These are phyloP conservation scores for Apiospora hydei DNA, from an alignment of 2,329 filamentous ascomycete genomes.

Conservation along the genomic window DNA sequence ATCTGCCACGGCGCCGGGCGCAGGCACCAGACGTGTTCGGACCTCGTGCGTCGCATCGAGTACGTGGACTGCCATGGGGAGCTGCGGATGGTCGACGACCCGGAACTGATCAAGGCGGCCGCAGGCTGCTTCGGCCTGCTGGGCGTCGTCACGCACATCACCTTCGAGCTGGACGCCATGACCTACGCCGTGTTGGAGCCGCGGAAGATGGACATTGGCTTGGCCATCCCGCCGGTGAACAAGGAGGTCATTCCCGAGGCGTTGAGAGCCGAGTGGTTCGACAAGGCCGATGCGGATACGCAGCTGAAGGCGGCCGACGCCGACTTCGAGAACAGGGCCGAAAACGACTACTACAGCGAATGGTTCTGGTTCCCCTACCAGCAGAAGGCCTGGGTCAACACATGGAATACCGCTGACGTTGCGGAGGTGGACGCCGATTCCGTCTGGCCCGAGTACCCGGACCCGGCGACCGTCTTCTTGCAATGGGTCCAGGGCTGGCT, in stretches of 20 bases:
- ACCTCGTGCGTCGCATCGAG: constrained; percentile 54
- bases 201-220: constrained; percentile 48
- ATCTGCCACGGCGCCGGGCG: constrained; percentile 57
- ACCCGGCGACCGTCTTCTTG: constrained; percentile 42
- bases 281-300: constrained; percentile 66
- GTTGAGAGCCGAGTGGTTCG: constrained; percentile 35
- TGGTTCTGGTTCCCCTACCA: constrained; percentile 61
- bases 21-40: constrained; percentile 51
- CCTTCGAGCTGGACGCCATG: constrained; percentile 55
- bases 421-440: constrained; percentile 34
- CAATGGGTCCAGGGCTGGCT: constrained; percentile 35
- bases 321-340: constrained; percentile 49
- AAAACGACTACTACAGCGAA: constrained; percentile 53
- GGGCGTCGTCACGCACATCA: constrained; percentile 57
- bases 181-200: constrained; percentile 54
- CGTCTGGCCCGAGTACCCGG: constrained; percentile 44
- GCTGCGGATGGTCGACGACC: constrained; percentile 48
- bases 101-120: constrained; percentile 48
- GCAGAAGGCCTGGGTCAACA: constrained; percentile 53
- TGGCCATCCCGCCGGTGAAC: constrained; percentile 51
- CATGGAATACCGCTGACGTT: constrained; percentile 48
- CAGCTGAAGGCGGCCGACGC: constrained; percentile 72
- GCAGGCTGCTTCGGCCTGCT: constrained; percentile 55
- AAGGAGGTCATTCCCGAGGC: constrained; percentile 47
- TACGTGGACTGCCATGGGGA: constrained; percentile 55